Conservation (phyloP, 805 yeast genomes). For the Yarrowia hollandica region DNA sequence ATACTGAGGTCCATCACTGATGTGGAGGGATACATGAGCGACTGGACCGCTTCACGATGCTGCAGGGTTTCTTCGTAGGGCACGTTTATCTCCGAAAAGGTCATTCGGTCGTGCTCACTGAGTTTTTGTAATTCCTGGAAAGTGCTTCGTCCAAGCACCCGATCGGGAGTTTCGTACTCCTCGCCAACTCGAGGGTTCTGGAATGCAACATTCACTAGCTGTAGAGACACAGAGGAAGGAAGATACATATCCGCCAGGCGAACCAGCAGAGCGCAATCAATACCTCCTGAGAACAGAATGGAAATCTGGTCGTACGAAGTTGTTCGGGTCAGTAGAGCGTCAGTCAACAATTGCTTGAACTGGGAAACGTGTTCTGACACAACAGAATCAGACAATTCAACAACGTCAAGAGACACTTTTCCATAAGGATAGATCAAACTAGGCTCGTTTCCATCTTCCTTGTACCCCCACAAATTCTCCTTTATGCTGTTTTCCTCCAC, state of each 20-base stretch:
- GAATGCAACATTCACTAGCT: slow-evolving; percentile 88
- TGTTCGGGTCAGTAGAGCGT: neutral
- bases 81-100: slow-evolving; percentile 70
- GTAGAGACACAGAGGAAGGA: slow-evolving; percentile 47
- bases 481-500: slow-evolving; percentile 57
- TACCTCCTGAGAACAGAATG: slow-evolving; percentile 87
- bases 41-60: slow-evolving; percentile 53
- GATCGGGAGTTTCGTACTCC: slow-evolving; percentile 73
- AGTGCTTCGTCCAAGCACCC: slow-evolving; percentile 69
- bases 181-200: slow-evolving; percentile 77
- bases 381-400: neutral
- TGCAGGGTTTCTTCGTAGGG: slow-evolving; percentile 62
- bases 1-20: slow-evolving; percentile 96
- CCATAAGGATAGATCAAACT: neutral
- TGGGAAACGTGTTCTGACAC: neutral
- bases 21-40: slow-evolving; percentile 74
- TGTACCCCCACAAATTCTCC: slow-evolving; percentile 49
- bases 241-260: slow-evolving; percentile 40
- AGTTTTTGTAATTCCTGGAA: slow-evolving; percentile 51
- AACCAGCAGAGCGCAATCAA: slow-evolving; percentile 86
- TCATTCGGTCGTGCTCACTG: slow-evolving; percentile 40
- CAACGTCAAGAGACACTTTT: neutral
- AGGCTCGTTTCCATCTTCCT: neutral
- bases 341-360: neutral
- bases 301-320: slow-evolving; percentile 45